Percentiles rank a stretch among this genome's conserved stretches.
Evolutionary conservation across 73 alveolate species (phyloP).

Genomic region (Stentor roeselii): DNA sequence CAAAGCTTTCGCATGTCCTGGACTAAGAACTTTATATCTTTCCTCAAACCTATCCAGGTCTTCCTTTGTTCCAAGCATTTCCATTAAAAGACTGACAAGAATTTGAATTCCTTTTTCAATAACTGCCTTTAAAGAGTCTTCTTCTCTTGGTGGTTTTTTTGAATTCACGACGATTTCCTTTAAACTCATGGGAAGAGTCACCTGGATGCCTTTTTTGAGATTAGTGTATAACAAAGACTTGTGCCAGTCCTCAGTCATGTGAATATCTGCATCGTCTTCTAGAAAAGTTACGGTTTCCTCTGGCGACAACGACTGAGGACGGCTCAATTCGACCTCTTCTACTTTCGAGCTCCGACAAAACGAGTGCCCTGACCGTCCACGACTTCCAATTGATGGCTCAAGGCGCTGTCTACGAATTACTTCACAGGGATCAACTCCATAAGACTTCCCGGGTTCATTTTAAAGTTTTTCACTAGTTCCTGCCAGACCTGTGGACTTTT

Average conservation of each 20-base stretch:
- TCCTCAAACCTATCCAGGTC: constrained; percentile 5
- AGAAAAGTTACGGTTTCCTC: background rate
- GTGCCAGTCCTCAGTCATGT: constrained; percentile 18
- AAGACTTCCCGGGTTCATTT: background rate
- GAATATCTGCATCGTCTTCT: background rate
- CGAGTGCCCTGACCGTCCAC: background rate
- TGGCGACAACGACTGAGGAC: background rate
- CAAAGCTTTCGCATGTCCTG: background rate
- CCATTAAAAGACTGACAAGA: background rate
- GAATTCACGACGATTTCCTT: background rate
- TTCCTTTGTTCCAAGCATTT: background rate
- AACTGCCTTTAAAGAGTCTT: background rate
- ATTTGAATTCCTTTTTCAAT: background rate
- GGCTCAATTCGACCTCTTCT: background rate
- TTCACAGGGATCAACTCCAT: constrained; percentile 8
- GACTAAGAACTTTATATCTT: background rate
- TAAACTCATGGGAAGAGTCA: background rate
- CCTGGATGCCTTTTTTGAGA: background rate
- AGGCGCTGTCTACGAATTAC: background rate
- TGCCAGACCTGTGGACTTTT: constrained; percentile 18
- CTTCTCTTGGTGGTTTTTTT: background rate
- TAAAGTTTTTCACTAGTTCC: background rate
- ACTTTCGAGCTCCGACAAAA: background rate
- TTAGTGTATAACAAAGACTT: background rate
- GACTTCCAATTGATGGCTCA: background rate